Conservation (phyloP, 176 grass and related monocot genomes). For the Elymus sibiricus region DNA sequence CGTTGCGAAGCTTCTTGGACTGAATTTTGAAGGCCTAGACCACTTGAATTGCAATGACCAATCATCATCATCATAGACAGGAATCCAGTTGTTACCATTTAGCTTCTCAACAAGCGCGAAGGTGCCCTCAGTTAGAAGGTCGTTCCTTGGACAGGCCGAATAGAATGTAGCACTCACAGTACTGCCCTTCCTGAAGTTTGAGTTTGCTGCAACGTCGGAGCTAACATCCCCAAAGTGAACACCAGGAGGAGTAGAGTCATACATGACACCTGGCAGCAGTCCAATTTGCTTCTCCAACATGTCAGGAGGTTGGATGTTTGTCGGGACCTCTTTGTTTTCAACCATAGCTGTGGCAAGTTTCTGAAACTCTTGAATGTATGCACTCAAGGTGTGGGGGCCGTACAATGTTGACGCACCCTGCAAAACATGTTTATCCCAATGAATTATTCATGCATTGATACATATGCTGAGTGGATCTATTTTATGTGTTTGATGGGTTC, state of each 20-base stretch:
- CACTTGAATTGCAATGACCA: constrained; percentile 86
- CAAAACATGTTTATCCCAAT: background rate
- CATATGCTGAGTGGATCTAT: background rate
- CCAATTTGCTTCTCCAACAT: constrained; percentile 84
- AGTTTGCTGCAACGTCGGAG: constrained; percentile 63
- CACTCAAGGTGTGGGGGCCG: constrained; percentile 91
- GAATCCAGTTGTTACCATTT: constrained; percentile 50
- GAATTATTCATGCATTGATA: background rate
- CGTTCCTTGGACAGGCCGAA: constrained; percentile 93
- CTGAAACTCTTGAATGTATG: constrained; percentile 92
- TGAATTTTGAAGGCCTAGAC: constrained; percentile 68
- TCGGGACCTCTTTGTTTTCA: constrained; percentile 49
- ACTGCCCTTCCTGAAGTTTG: constrained; percentile 58
- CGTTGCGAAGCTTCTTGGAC: constrained; percentile 65
- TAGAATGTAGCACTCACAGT: constrained; percentile 79
- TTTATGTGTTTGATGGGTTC: background rate
- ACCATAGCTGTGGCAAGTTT: constrained; percentile 76
- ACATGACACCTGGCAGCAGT: constrained; percentile 62
- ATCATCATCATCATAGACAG: constrained; percentile 86
- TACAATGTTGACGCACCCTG: constrained; percentile 94
- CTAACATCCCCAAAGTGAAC: constrained; percentile 73
- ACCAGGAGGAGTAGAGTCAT: constrained; percentile 66
- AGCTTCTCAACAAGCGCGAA: constrained; percentile 80
- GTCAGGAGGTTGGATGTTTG: constrained; percentile 65
- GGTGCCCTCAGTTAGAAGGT: constrained; percentile 73